Percentiles rank a stretch among this genome's conserved stretches.
Conservation (phyloP, 2,329 filamentous ascomycete genomes). For the Monosporascus sp. region DNA sequence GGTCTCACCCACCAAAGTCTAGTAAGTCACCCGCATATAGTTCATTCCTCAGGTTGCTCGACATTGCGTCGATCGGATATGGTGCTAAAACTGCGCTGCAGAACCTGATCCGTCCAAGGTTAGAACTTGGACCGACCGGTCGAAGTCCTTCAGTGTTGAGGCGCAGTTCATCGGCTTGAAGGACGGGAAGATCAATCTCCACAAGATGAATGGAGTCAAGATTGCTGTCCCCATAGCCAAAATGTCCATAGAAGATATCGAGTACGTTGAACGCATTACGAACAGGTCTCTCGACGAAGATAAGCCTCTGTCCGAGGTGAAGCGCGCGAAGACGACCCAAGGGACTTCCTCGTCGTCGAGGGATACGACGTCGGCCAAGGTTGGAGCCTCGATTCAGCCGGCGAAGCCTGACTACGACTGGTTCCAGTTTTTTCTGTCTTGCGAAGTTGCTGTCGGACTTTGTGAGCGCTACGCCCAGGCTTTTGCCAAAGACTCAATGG, state of each 20-base stretch:
- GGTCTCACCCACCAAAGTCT: conserved; percentile 55
- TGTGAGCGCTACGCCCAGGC: conserved; percentile 92
- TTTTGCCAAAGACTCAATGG: conserved; percentile 89
- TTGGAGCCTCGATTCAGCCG: conserved; percentile 59
- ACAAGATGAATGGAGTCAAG: conserved; percentile 97
- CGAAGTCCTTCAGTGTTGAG: conserved; percentile 94
- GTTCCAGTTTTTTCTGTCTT: conserved; percentile 97
- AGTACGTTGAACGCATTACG: conserved; percentile 87
- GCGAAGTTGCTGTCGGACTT: conserved; percentile 84
- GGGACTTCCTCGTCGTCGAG: conserved; percentile 16
- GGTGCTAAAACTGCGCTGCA: conserved; percentile 29
- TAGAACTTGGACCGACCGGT: conserved; percentile 90
- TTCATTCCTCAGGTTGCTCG: background rate
- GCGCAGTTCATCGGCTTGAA: conserved; percentile 92
- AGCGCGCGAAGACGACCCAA: conserved; percentile 42
- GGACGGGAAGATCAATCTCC: conserved; percentile 94
- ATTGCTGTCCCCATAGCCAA: conserved; percentile 93
- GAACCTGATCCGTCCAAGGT: conserved; percentile 80
- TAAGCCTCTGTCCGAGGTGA: conserved; percentile 84
- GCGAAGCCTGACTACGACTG: conserved; percentile 81
- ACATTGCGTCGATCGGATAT: background rate
- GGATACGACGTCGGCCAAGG: conserved; percentile 28
- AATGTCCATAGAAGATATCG: conserved; percentile 92
- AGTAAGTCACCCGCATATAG: conserved; percentile 52
- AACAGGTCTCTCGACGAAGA: conserved; percentile 89